A percentile compares a stretch with the other conserved stretches of the same genome.
Conservation (phyloP, 208 protist genomes). For the Wallacemonas sp. region DNA sequence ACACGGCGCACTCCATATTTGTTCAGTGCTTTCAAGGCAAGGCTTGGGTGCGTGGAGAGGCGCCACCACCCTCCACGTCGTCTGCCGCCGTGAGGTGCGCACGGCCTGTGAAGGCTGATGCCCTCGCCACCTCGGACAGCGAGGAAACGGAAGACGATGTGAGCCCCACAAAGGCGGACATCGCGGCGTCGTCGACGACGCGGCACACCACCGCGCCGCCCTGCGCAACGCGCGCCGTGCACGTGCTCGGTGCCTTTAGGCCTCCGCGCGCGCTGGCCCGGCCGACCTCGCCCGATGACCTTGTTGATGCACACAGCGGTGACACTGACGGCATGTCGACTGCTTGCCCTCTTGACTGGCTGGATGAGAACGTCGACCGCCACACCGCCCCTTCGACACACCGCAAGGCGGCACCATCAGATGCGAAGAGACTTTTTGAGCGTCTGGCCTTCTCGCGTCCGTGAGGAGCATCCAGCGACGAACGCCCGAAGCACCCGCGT, state of each 20-base stretch:
- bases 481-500: too few species aligned
- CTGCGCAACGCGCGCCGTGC: too few species aligned
- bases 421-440: neutral
- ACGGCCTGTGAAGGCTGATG: too few species aligned
- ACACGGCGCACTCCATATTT: constrained; percentile 58
- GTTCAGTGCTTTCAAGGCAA: constrained; percentile 53
- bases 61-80: neutral
- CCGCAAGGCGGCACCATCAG: neutral
- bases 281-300: neutral
- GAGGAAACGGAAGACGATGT: neutral
- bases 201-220: too few species aligned
- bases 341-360: too few species aligned
- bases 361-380: neutral
- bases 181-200: neutral
- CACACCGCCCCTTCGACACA: neutral
- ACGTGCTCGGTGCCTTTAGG: constrained; percentile 22
- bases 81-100: too few species aligned
- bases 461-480: neutral
- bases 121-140: neutral
- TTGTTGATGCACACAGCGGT: too few species aligned
- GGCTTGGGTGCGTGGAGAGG: constrained; percentile 28
- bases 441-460: neutral
- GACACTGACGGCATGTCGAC: too few species aligned
- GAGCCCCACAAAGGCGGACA: neutral
- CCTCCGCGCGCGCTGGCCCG: constrained; percentile 12